Conservation (phyloP, 768 basidiomycete species). For the Tephrocybe sp. region DNA sequence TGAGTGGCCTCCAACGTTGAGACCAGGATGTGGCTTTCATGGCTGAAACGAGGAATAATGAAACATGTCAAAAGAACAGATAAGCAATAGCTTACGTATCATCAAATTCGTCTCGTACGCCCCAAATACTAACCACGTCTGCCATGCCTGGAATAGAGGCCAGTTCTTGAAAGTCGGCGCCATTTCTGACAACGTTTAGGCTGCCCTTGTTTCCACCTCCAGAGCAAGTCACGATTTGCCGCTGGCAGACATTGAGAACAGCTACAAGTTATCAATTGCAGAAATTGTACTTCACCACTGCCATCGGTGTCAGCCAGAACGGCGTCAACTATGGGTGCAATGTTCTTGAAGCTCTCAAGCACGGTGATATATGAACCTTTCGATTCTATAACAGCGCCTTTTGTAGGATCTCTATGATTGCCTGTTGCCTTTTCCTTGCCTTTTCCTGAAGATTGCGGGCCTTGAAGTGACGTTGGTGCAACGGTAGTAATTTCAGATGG, state of each 20-base stretch:
- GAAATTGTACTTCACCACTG: constrained; percentile 60
- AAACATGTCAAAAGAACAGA: constrained; percentile 1
- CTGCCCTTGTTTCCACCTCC: constrained; percentile 79
- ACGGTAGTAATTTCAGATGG: constrained; percentile 47
- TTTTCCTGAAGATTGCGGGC: too few species aligned
- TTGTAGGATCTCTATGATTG: constrained; percentile 19
- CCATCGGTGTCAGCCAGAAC: constrained; percentile 71
- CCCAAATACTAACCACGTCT: constrained; percentile 62
- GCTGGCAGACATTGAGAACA: constrained; percentile 33
- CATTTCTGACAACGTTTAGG: constrained; percentile 75
- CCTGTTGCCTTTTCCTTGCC: too few species aligned
- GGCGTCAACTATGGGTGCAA: constrained; percentile 85
- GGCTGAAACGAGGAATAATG: constrained; percentile 17
- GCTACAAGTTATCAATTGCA: not conserved
- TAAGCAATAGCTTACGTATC: constrained; percentile 43
- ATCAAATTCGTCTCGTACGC: constrained; percentile 47
- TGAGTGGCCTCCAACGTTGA: constrained; percentile 59
- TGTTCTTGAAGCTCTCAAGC: constrained; percentile 67
- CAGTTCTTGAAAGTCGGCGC: constrained; percentile 74
- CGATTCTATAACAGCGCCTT: constrained; percentile 50
- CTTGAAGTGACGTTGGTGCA: constrained; percentile 30
- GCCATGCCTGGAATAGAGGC: constrained; percentile 58
- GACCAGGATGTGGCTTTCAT: constrained; percentile 53
- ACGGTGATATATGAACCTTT: constrained; percentile 60
- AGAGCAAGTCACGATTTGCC: constrained; percentile 84